Base-by-base conservation (phyloP, 805 yeast genomes). In the Wickerhamiella parazyma region DNA sequence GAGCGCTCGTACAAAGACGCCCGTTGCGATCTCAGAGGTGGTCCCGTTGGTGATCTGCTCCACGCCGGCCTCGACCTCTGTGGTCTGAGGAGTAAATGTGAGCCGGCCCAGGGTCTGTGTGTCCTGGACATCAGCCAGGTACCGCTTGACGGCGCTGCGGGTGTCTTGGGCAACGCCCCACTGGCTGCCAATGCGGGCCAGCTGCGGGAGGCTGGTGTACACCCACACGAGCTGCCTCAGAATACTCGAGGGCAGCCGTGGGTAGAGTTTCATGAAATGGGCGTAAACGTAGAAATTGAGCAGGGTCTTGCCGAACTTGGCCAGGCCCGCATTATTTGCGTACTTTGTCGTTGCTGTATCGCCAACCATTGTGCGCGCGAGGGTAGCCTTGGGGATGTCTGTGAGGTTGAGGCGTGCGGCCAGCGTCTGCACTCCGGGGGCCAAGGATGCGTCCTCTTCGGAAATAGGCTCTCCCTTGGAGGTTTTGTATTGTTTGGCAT, bases 141-240 rank as follows among this genome's bases (percentile, higher is more conserved):
- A 75, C 54, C 84, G 75, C 39, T 78, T 77, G 47, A 85, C 61
- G 37, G 77, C 69, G 17, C 83, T 64, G 5, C 76, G 65, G 6
- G 64, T 62, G 57, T 87, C 96, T 14, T 72, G 69, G 62, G 85
- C 87, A 39, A 91, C 77, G 64, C 98, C 98, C 96, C 96, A 91
- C 17, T 58, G 47, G 54, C 69, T 71, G 28, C 86, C 95, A 20
- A 86, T 66, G 40, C 71, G 72, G 29, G 74, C 66, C 45, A 91
- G 67, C 0, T 85, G 71, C 12, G 68, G 71, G 28, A 75, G 72
- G 3, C 89, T 82, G 56, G 81, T 71, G 57, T 76, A 82, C 0
- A 91, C 72, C 51, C 82, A 79, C 7, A 81, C 77, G 0, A 94
- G 83, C 6, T 78, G 75, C 53, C 78, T 75, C 45, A 85, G 71